Base-by-base conservation (phyloP, 2,329 filamentous ascomycete genomes). In the Pezicula rhizophila region DNA sequence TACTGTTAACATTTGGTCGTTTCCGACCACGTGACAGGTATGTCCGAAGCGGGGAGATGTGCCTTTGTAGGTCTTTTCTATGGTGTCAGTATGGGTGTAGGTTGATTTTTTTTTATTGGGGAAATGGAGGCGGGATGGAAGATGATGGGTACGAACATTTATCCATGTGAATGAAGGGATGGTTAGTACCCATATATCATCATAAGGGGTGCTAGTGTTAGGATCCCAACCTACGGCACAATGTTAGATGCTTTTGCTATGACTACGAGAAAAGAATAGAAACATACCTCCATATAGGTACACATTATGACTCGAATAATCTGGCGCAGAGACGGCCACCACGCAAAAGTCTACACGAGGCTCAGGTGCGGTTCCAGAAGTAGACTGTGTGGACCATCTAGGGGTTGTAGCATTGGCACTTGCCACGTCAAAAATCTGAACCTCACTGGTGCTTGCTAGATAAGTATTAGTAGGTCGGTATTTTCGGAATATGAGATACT, bases 301-400 rank as follows among this genome's bases (percentile, higher is more conserved):
- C 37, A 78, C 71, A 46, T 75, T 75, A 45, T 74, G 68, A 47
- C 67, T 71, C 2, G 70, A 72, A 41, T 68, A 67, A 48, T 76
- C 74, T 3, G 65, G 62, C 1, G 72, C 67, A 25, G 70, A 66
- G 12, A 62, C 66, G 1, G 66, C 47, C 0, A 70, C 63, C 4
- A 70, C 52, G 53, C 73, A 76, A 49, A 69, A 72, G 47, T 75
- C 71, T 12, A 71, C 65, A 14, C 73, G 67, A 12, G 66, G 57
- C 20, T 52, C 45, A 1, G 73, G 72, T 15, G 70, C 63, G 8
- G 68, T 58, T 14, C 72, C 70, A 6, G 63, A 64, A 12, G 70
- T 69, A 14, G 57, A 60, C 55, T 76, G 70, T 18, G 62, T 58
- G 52, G 71, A 70, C 72, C 72, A 75, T 1, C 57, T 64, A 12